Evolutionary conservation across 352 stramenopile genomes (phyloP).

Genomic region (Plasmopara viticola): DNA sequence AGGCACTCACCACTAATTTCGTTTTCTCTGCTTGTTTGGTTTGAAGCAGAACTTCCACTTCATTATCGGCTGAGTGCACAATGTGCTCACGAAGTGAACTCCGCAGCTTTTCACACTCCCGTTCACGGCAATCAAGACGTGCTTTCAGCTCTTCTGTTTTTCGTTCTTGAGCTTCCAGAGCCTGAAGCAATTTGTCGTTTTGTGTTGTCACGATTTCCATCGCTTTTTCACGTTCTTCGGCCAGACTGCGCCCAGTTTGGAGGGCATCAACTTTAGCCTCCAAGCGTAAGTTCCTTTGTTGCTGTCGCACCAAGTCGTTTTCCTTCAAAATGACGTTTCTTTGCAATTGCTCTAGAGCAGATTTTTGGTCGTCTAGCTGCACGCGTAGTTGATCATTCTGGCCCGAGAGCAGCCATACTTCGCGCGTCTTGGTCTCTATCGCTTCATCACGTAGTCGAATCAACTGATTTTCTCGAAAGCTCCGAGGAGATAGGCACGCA

Average conservation of each 20-base stretch:
- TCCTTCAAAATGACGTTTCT: conserved; percentile 46
- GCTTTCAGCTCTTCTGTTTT: conserved; percentile 21
- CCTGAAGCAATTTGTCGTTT: conserved; percentile 63
- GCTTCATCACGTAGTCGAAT: conserved; percentile 69
- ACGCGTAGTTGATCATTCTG: conserved; percentile 60
- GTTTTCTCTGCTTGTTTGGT: conserved; percentile 42
- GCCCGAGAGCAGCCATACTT: conserved; percentile 62
- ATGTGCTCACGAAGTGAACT: conserved; percentile 12
- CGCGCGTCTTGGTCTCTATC: conserved; percentile 57
- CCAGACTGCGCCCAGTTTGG: conserved; percentile 41
- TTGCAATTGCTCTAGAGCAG: conserved; percentile 57
- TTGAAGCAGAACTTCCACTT: conserved; percentile 46
- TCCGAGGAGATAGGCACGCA: conserved; percentile 62
- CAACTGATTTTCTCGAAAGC: conserved; percentile 68
- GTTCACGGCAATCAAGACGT: conserved; percentile 19
- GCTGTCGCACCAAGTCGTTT: conserved; percentile 44
- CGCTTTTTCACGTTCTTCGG: conserved; percentile 51
- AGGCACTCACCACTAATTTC: conserved; percentile 17
- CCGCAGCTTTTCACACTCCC: conserved; percentile 39
- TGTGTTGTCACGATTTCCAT: conserved; percentile 74
- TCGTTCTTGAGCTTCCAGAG: conserved; percentile 51
- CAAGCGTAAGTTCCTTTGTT: conserved; percentile 52
- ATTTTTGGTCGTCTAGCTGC: conserved; percentile 63
- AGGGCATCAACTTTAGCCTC: conserved; percentile 51
- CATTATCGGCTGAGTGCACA: conserved; percentile 28